Evolutionary conservation across 148 eudicot species (phyloP).

Genomic region (Oxyria digyna): DNA sequence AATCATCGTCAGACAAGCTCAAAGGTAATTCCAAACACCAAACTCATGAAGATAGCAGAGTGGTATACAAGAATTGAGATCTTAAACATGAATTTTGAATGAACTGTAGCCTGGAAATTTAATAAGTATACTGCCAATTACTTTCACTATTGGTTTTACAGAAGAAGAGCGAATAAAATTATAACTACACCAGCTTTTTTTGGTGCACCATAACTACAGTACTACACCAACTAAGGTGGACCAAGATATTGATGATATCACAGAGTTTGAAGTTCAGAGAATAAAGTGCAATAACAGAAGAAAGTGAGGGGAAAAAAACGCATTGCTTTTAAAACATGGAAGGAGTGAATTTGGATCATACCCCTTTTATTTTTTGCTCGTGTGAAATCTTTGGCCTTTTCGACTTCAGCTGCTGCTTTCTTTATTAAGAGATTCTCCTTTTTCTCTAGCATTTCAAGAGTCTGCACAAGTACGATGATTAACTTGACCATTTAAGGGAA

Average conservation of each 20-base stretch:
- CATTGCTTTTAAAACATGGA: background rate
- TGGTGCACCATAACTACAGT: too few relatives aligned
- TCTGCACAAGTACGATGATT: constrained; percentile 22
- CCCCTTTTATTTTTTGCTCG: constrained; percentile 75
- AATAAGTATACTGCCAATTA: background rate
- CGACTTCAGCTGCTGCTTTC: constrained; percentile 66
- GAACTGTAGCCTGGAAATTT: background rate
- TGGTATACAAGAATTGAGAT: background rate
- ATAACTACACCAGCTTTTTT: too few relatives aligned
- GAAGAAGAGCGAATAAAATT: background rate
- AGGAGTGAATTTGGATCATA: constrained; percentile 13
- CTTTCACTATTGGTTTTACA: background rate
- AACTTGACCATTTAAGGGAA: background rate
- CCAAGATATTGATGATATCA: background rate
- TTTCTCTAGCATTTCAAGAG: constrained; percentile 80
- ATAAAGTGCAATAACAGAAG: background rate
- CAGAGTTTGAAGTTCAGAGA: background rate
- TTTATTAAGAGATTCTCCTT: constrained; percentile 59
- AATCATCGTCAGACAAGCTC: background rate
- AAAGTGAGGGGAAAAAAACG: background rate
- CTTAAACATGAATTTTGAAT: background rate
- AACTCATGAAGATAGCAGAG: background rate
- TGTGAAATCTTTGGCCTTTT: constrained; percentile 61
- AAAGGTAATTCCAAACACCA: background rate
- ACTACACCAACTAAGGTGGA: background rate